Conservation (phyloP, 495 filamentous ascomycete genomes). For the Penicillium bovifimosum region DNA sequence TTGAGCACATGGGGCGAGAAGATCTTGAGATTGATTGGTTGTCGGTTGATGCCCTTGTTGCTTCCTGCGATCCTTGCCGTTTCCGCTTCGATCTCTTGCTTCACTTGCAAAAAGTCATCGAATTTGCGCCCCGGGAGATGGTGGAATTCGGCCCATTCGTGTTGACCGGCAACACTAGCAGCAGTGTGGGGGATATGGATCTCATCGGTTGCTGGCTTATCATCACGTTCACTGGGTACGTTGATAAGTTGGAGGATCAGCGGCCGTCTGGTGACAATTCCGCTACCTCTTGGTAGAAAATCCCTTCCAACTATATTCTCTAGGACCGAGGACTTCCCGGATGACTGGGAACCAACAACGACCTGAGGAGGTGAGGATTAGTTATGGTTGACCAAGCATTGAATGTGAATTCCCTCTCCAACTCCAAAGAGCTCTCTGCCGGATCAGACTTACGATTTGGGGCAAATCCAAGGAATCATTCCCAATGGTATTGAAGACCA, state of each 20-base stretch:
- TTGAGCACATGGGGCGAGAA: slow-evolving; percentile 97
- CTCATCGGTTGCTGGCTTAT: slow-evolving; percentile 59
- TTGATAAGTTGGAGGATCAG: slow-evolving; percentile 98
- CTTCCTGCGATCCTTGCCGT: slow-evolving; percentile 90
- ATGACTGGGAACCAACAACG: slow-evolving; percentile 96
- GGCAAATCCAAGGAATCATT: slow-evolving; percentile 96
- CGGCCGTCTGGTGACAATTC: slow-evolving; percentile 90
- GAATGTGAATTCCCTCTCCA: neutral
- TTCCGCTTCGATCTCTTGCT: slow-evolving; percentile 95
- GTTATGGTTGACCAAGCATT: slow-evolving; percentile 5
- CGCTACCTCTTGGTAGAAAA: slow-evolving; percentile 92
- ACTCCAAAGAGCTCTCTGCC: neutral
- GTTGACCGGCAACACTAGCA: slow-evolving; percentile 61
- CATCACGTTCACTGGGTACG: slow-evolving; percentile 72
- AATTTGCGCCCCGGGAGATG: slow-evolving; percentile 87
- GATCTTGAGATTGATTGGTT: slow-evolving; percentile 98
- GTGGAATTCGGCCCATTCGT: slow-evolving; percentile 97
- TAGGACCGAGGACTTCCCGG: slow-evolving; percentile 97
- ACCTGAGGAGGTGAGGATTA: slow-evolving; percentile 53
- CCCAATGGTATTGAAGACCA: slow-evolving; percentile 99
- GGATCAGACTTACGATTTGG: slow-evolving; percentile 75
- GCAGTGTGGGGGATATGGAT: slow-evolving; percentile 64
- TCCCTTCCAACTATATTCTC: slow-evolving; percentile 99
- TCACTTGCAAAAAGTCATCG: slow-evolving; percentile 86
- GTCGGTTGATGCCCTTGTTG: slow-evolving; percentile 97